A percentile compares a stretch with the other conserved stretches of the same genome.
Conservation (phyloP, 257 asterid genomes). For the Gentiana dahurica region DNA sequence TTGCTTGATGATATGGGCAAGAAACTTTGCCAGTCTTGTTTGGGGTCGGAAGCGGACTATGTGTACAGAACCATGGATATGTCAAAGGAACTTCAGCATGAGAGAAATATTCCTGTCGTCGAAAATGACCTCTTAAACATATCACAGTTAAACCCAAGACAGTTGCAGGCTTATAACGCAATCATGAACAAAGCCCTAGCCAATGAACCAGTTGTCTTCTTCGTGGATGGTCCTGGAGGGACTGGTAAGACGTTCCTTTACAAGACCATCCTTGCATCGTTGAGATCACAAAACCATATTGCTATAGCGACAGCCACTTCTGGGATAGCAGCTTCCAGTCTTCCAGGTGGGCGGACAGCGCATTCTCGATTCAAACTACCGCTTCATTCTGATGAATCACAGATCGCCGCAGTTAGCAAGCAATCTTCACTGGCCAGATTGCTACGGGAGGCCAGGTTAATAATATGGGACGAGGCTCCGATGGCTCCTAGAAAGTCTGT, state of each 20-base stretch:
- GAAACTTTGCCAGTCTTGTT: not conserved
- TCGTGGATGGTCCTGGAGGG: constrained; percentile 1
- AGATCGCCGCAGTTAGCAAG: not conserved
- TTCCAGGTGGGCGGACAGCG: not conserved
- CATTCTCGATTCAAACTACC: constrained; percentile 5
- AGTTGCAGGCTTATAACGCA: not conserved
- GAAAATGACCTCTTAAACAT: not conserved
- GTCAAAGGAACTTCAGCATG: not conserved
- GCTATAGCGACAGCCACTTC: not conserved
- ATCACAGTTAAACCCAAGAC: not conserved
- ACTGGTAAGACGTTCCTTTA: not conserved
- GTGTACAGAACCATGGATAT: not conserved
- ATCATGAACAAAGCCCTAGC: not conserved
- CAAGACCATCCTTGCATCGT: not conserved
- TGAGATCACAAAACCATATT: not conserved
- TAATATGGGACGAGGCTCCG: not conserved
- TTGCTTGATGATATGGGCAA: not conserved
- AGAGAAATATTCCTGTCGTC: not conserved
- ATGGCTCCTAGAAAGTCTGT: not conserved
- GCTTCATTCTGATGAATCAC: not conserved
- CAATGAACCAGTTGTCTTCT: not conserved
- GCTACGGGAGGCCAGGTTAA: not conserved
- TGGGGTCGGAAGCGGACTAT: too few species aligned
- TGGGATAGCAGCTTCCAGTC: not conserved
- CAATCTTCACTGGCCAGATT: not conserved